Evolutionary conservation across 305 asterid genomes (phyloP).

Genomic region (Nicotiana rustica): DNA sequence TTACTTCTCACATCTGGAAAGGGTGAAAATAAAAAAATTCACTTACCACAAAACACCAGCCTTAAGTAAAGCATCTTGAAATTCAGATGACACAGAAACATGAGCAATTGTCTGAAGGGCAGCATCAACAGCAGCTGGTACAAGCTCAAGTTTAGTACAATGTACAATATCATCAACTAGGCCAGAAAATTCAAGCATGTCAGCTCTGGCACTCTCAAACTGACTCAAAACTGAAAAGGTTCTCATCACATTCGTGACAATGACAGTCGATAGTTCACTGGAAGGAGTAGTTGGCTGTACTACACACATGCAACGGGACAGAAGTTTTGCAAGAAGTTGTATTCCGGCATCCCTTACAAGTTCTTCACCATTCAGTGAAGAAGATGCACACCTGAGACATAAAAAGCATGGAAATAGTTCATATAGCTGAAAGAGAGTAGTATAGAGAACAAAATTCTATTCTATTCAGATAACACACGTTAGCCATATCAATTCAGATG

Average conservation of each 20-base stretch:
- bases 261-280: constrained; percentile 77
- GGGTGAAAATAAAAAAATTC: constrained; percentile 21
- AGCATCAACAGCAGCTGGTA: constrained; percentile 81
- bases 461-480: constrained; percentile 62
- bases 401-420: constrained; percentile 35
- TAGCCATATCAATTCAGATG: constrained; percentile 98
- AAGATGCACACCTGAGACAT: constrained; percentile 82
- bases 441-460: constrained; percentile 28
- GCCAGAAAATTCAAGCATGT: constrained; percentile 83
- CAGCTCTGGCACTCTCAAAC: constrained; percentile 91
- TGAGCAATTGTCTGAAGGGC: constrained; percentile 90
- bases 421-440: constrained; percentile 18
- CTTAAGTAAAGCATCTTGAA: constrained; percentile 83
- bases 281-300: constrained; percentile 92
- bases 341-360: constrained; percentile 98
- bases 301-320: constrained; percentile 97
- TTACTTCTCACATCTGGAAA: neutral
- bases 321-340: constrained; percentile 89
- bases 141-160: constrained; percentile 96
- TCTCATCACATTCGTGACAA: constrained; percentile 86
- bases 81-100: constrained; percentile 77
- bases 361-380: constrained; percentile 98
- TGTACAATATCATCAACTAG: constrained; percentile 92
- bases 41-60: constrained; percentile 95
- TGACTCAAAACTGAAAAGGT: constrained; percentile 89